A percentile compares a stretch with the other conserved stretches of the same genome.
Evolutionary conservation across 2,329 filamentous ascomycete genomes (phyloP).

Genomic region (Pseudogymnoascus verrucosus): DNA sequence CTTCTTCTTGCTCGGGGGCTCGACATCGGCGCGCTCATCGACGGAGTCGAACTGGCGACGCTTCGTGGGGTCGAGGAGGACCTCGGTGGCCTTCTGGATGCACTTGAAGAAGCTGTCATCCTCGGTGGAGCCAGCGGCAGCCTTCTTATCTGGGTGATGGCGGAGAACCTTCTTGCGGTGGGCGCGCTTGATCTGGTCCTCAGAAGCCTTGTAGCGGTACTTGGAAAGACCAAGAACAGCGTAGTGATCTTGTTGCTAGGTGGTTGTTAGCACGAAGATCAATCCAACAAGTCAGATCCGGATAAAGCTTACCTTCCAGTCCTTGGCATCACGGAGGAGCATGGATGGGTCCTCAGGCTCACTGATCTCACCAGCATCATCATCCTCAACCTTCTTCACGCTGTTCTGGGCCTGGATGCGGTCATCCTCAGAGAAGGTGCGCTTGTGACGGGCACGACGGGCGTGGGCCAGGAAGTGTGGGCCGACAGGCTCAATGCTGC

Average conservation of each 20-base stretch:
- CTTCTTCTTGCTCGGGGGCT: conserved; percentile 89
- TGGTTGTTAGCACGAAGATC: conserved; percentile 14
- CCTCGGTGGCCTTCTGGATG: conserved; percentile 95
- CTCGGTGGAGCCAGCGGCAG: conserved; percentile 75
- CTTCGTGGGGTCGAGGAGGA: conserved; percentile 85
- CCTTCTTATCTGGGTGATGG: conserved; percentile 99
- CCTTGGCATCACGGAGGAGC: conserved; percentile 89
- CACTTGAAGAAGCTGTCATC: conserved; percentile 99
- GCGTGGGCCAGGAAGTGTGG: conserved; percentile 97
- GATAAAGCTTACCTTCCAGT: conserved; percentile 76
- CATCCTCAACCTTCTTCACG: conserved; percentile 91
- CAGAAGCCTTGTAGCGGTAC: conserved; percentile 85
- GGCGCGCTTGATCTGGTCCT: conserved; percentile 97
- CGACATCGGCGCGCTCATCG: conserved; percentile 85
- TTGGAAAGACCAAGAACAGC: conserved; percentile 88
- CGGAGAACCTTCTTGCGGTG: conserved; percentile 99
- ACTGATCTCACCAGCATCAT: conserved; percentile 83
- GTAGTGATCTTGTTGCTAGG: conserved; percentile 89
- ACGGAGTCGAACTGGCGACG: conserved; percentile 95
- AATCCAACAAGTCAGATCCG: not conserved
- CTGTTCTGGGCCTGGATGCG: conserved; percentile 91
- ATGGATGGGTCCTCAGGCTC: conserved; percentile 90
- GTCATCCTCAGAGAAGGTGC: conserved; percentile 97
- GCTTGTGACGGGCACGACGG: conserved; percentile 89
- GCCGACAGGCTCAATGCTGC: conserved; percentile 90